Evolutionary conservation across 495 filamentous ascomycete species (phyloP).

Genomic region (Trichoderma orchidacearum): DNA sequence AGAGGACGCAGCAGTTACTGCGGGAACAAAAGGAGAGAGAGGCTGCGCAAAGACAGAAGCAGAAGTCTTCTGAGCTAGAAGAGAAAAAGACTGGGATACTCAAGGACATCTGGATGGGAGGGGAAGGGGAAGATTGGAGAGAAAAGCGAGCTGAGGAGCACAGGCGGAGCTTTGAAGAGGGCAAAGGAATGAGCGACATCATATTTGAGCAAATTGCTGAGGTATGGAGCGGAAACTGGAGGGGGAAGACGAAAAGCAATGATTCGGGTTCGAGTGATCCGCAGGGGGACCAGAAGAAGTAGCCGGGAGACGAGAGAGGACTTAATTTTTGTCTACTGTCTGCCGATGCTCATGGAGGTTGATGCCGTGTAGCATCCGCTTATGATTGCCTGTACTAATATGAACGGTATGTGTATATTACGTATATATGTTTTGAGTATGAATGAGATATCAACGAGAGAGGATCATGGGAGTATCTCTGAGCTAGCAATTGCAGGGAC

Average conservation of each 20-base stretch:
- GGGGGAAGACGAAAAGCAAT: constrained; percentile 8
- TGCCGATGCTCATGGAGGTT: not conserved
- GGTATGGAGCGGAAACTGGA: constrained; percentile 50
- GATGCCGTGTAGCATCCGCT: not conserved
- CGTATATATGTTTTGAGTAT: not conserved
- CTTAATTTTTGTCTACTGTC: too few species aligned
- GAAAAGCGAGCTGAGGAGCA: constrained; percentile 51
- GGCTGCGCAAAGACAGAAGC: constrained; percentile 9
- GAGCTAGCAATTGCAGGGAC: too few species aligned
- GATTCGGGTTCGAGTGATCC: constrained; percentile 15
- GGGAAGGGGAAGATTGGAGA: constrained; percentile 12
- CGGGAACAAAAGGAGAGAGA: constrained; percentile 27
- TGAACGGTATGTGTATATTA: not conserved
- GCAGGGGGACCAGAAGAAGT: constrained; percentile 9
- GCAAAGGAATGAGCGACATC: constrained; percentile 67
- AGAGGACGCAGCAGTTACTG: constrained; percentile 34
- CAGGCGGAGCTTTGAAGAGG: constrained; percentile 57
- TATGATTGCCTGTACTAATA: not conserved
- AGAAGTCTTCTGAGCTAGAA: constrained; percentile 7
- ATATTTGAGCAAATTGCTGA: constrained; percentile 79
- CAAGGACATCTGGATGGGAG: constrained; percentile 26
- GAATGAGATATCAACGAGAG: not conserved
- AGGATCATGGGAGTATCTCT: too few species aligned
- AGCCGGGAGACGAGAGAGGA: constrained; percentile 4
- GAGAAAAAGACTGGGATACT: constrained; percentile 10